Evolutionary conservation across 2,329 filamentous ascomycete genomes (phyloP).

Genomic region (Pseudogymnoascus verrucosus): DNA sequence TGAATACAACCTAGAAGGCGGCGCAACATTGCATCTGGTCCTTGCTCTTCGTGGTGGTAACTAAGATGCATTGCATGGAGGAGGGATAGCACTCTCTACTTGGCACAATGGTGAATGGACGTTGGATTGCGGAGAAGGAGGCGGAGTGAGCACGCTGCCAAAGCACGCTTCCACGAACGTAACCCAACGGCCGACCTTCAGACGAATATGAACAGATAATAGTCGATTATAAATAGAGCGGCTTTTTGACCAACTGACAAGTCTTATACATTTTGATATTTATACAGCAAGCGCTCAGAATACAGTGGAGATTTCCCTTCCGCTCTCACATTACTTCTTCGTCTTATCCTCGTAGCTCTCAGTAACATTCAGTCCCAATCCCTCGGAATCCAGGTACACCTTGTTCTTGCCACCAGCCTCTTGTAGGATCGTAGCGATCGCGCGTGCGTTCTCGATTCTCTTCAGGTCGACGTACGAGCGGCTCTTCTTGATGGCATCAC

Average conservation of each 20-base stretch:
- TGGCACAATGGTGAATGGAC: not conserved
- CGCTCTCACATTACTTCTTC: slow-evolving; percentile 36
- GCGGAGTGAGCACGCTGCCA: not conserved
- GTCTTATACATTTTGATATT: slow-evolving; percentile 9
- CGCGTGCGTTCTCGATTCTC: slow-evolving; percentile 92
- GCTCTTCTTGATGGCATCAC: slow-evolving; percentile 99
- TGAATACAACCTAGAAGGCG: slow-evolving; percentile 86
- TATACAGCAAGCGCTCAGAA: slow-evolving; percentile 22
- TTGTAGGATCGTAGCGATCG: slow-evolving; percentile 81
- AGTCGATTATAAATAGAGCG: slow-evolving; percentile 7
- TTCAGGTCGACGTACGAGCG: slow-evolving; percentile 93
- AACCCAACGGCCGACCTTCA: not conserved
- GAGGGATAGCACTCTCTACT: not conserved
- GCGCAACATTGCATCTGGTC: slow-evolving; percentile 89
- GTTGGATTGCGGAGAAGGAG: not conserved
- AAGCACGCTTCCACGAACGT: not conserved
- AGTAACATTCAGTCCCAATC: slow-evolving; percentile 82
- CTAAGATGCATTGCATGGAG: not conserved
- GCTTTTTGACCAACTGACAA: slow-evolving; percentile 5
- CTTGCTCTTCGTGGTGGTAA: slow-evolving; percentile 80
- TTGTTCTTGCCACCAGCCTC: slow-evolving; percentile 84
- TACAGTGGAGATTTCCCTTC: slow-evolving; percentile 41
- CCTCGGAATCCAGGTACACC: slow-evolving; percentile 84
- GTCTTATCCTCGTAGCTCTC: slow-evolving; percentile 38
- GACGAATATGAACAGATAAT: slow-evolving; percentile 5